These are phyloP conservation scores for Elsinoe fawcettii DNA, from an alignment of 2,329 filamentous ascomycete genomes.

Conservation along the genomic window DNA sequence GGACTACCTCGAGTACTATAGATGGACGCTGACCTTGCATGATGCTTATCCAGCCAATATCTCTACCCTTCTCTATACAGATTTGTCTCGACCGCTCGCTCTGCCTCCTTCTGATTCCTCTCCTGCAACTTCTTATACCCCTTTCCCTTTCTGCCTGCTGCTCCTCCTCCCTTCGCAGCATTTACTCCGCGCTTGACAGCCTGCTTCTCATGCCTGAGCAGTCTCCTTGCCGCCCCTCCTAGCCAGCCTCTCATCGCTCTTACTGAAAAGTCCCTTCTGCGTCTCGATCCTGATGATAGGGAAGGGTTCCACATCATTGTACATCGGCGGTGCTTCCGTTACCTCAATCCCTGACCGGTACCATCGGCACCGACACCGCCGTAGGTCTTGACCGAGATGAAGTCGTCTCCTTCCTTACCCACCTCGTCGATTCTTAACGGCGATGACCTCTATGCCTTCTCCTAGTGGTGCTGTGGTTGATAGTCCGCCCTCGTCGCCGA, in stretches of 20 bases:
- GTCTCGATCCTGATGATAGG: slow-evolving; percentile 17
- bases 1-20: no score
- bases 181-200: neutral
- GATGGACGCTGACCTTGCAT: neutral
- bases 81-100: neutral
- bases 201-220: slow-evolving; percentile 18
- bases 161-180: slow-evolving; percentile 9
- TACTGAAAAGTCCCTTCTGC: slow-evolving; percentile 14
- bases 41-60: no score
- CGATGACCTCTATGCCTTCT: slow-evolving; percentile 14
- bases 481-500: neutral
- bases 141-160: slow-evolving; percentile 10
- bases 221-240: slow-evolving; percentile 18
- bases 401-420: neutral
- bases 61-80: neutral
- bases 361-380: neutral
- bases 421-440: neutral
- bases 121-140: slow-evolving; percentile 16
- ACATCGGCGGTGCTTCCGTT: neutral
- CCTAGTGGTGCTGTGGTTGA: neutral
- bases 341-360: neutral
- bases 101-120: slow-evolving; percentile 5
- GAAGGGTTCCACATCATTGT: slow-evolving; percentile 16
- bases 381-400: neutral
- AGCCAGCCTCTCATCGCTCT: slow-evolving; percentile 19